Evolutionary conservation across 441 rosid species (phyloP), one percentile per base, ranked within the genome.

Genomic region (Aleurites moluccanus): DNA sequence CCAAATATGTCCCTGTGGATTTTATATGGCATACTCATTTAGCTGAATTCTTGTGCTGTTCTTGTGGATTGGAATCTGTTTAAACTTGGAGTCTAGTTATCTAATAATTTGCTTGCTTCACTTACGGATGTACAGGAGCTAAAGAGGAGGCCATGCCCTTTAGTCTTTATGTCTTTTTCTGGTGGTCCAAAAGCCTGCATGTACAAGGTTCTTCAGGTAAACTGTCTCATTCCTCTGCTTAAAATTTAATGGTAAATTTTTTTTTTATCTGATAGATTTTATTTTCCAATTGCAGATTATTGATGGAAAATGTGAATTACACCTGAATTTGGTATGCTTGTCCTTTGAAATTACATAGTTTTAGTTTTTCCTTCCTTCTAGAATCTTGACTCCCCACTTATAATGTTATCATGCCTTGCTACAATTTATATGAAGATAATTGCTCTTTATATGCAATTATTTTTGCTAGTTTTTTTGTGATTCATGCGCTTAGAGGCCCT

Each of bases 171-270:
- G 42, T 87, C 99, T 0, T 95, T 92, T 84, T 95, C 97, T 33
- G 96, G 98, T 52, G 99, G 96, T 76, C 93, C 96, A 44, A 91
- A 88, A 69, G 92, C 99, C 33, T 91, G 98, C 79, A 89, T 92
- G 97, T 91, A 89, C 81, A 92, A 90, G 83, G 89, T 90, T 82
- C 92, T 95, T 78, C 96, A 92, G 94, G 99, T 91, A n/a, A n/a
- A 60, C 67, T 52, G 50, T 59, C 42, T 13, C 45, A 52, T 14
- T n/a, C 18, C 1, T 59, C 57, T 23, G 27, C 27, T 67, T 80
- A 13, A 55, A 70, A 33, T 27, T 64, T 52, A 59, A 35, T 70
- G 13, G 18, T 60, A 15, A 9, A 30, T 20, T 69, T n/a, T 72
- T 4, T 44, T 69, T 28, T n/a, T 67, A 40, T 53, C 38, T 23